Evolutionary conservation across 768 basidiomycete genomes (phyloP).

Genomic region (Tylopilus plumbeoviolaceoides): DNA sequence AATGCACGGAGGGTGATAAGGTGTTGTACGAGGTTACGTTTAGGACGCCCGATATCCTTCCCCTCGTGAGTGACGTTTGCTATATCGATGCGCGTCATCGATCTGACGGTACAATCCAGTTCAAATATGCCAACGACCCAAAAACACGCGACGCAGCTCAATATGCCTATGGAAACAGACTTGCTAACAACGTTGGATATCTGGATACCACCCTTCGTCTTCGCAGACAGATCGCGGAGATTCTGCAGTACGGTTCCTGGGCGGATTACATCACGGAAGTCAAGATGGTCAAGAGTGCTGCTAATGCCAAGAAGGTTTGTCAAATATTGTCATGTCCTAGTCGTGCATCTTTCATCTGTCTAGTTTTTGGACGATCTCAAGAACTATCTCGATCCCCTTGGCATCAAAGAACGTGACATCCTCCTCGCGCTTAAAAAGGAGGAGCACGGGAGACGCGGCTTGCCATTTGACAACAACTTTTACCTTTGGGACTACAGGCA

Average conservation of each 20-base stretch:
- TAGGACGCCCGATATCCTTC: constrained; percentile 77
- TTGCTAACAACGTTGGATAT: constrained; percentile 65
- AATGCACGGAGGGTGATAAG: constrained; percentile 47
- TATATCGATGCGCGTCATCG: neutral
- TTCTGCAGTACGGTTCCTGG: no score
- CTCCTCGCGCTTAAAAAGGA: constrained; percentile 73
- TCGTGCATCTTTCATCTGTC: no score
- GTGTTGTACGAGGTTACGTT: constrained; percentile 71
- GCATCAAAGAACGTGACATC: constrained; percentile 56
- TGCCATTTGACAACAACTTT: constrained; percentile 67
- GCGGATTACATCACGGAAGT: no score
- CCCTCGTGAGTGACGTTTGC: no score
- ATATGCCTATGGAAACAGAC: constrained; percentile 64
- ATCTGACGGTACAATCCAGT: constrained; percentile 38
- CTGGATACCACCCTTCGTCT: constrained; percentile 59
- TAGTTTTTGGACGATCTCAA: constrained; percentile 80
- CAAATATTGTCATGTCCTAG: no score
- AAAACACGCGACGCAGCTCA: constrained; percentile 63
- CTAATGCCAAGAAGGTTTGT: no score
- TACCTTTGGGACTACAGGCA: no score
- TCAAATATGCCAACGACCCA: constrained; percentile 74
- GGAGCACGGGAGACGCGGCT: constrained; percentile 57
- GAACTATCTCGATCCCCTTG: constrained; percentile 69
- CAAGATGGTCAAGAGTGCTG: no score
- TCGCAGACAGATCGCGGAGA: constrained; percentile 43